Base-by-base conservation (phyloP, 1,139 yeast species). In the Pichia inconspicua region DNA sequence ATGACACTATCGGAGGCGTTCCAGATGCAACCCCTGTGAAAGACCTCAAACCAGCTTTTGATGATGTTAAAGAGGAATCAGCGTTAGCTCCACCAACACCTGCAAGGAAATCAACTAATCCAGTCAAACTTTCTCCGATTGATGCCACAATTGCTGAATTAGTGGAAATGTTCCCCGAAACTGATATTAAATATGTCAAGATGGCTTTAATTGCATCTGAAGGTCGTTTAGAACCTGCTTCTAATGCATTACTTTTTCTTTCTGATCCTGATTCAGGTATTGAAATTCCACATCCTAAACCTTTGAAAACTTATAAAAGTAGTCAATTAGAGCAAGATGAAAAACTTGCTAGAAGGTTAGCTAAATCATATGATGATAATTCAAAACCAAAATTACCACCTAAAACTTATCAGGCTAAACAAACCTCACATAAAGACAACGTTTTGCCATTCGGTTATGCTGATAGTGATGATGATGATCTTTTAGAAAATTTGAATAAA, bases 181-280 rank as follows among this genome's bases (percentile, higher is more conserved):
- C 78, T 30, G 95, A 87, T 46, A 84, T 78, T 37, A 78, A 80
- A 54, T 75, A 81, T 54, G 73, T 88, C 54, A 78, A 82, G 44
- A 90, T 95, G 27, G 84, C 87, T 2, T 71, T 89, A 50, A 85
- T 92, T 61, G 97, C 97, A 2, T 80, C 95, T 17, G 79, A 75
- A 45, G 96, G 95, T 27, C 73, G 77, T 43, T 66, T 87, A 34
- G 96, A 88, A 58, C 82, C 87, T 0, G 95, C 97, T 0, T 90
- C 90, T 70, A 84, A 84, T 65, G 97, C 96, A 0, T 70, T 90
- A 60, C 71, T 92, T 54, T 87, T 78, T 56, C 70, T 86, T 52
- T 81, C 88, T 14, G 97, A 90, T 67, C 95, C 95, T 8, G 67
- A 73, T 10, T 80, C 77, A 61, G 75, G 75, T 58, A 82, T 88